Base-by-base conservation (phyloP, 441 rosid species). In the Croton laevigatus region DNA sequence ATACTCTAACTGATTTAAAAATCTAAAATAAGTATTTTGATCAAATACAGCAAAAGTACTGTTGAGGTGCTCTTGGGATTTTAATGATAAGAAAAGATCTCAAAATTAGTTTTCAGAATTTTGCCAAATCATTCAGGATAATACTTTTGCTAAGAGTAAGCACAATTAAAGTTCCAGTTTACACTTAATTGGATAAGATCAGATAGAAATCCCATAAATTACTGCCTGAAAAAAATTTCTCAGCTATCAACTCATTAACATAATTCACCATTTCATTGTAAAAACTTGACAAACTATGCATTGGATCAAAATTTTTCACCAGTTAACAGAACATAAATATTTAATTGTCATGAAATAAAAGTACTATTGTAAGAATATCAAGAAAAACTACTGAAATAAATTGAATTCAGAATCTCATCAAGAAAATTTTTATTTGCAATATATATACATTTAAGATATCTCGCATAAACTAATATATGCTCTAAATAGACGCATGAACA, bases 341-440 rank as follows among this genome's bases (percentile, higher is more conserved):
- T 45, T 32, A 44, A 62, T 32, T 32, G 16, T 66, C 36, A 5
- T 12, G 22, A 66, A 7, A 42, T 32, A 32, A 6, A 34, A 7
- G 34, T 3, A 14, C 17, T 19, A 17, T 8, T 37, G 32, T 27
- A 37, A 8, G 3, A 4, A 51, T 1, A 13, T 57, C 16, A 6
- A 61, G 34, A 48, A 3, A 61, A 8, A 40, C 38, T n/a, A 22
- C 66, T 27, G n/a, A 37, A 72, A 13, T 58, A 48, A 14, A 49
- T 67, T 62, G 54, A 72, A 65, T 46, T 36, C 23, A 65, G 11
- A 58, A 65, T 34, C 48, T 20, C 54, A 64, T 12, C 22, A 65
- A 70, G 6, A 16, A 22, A 49, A 65, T 9, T 16, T 32, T 19
- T 11, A 23, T 57, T 27, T 4, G 1, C 6, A 7, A 2, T 7